Percentiles rank a stretch among this genome's conserved stretches.
These are phyloP conservation scores for Raffaelea arxii DNA, from an alignment of 2,329 filamentous ascomycete species.

Conservation along the genomic window DNA sequence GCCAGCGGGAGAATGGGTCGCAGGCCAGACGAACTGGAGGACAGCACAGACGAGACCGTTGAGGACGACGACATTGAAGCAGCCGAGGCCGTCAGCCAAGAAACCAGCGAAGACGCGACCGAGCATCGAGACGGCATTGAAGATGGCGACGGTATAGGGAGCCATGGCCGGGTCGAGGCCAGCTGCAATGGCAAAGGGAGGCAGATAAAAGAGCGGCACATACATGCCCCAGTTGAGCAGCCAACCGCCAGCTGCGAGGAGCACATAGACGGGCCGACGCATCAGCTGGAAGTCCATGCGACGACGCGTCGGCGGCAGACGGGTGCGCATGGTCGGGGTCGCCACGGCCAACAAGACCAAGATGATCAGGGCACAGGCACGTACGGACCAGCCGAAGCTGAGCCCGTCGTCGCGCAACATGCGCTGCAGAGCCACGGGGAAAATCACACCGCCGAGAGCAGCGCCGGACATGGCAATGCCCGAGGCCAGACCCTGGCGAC, in stretches of 20 bases:
- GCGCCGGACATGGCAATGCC: slow-evolving; percentile 4
- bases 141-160: slow-evolving; percentile 51
- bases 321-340: slow-evolving; percentile 29
- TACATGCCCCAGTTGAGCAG: slow-evolving; percentile 30
- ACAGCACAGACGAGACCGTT: slow-evolving; percentile 11
- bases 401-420: slow-evolving; percentile 32
- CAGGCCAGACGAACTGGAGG: slow-evolving; percentile 10
- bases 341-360: not conserved
- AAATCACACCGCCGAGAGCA: slow-evolving; percentile 3
- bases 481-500: not conserved
- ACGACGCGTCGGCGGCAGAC: slow-evolving; percentile 27
- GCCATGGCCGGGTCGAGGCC: slow-evolving; percentile 34
- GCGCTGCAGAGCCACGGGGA: slow-evolving; percentile 37
- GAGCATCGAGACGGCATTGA: slow-evolving; percentile 46
- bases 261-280: slow-evolving; percentile 41
- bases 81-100: slow-evolving; percentile 38
- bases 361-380: slow-evolving; percentile 2
- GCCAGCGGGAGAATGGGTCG: slow-evolving; percentile 1
- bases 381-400: slow-evolving; percentile 5
- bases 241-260: slow-evolving; percentile 18
- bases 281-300: slow-evolving; percentile 33
- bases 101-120: slow-evolving; percentile 42
- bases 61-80: slow-evolving; percentile 28
- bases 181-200: slow-evolving; percentile 39
- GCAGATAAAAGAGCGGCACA: slow-evolving; percentile 43